Evolutionary conservation across 2,329 filamentous ascomycete species (phyloP).

Genomic region (Onygena corvina): DNA sequence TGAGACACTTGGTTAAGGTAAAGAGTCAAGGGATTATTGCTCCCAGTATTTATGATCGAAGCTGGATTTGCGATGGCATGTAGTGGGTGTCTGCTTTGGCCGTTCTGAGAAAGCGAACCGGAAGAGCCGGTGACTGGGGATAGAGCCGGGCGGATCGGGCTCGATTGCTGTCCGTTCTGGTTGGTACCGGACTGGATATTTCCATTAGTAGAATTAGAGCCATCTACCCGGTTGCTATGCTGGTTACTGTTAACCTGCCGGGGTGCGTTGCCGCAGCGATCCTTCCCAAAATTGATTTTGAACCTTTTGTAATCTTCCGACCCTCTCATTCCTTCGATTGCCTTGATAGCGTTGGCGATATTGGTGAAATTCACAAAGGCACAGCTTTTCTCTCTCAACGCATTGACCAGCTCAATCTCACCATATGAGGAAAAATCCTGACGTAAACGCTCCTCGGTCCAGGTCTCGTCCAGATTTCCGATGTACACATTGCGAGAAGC

Average conservation of each 20-base stretch:
- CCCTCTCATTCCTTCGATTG: constrained; percentile 87
- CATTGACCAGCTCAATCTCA: constrained; percentile 95
- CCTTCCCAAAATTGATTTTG: constrained; percentile 99
- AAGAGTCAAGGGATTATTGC: constrained; percentile 82
- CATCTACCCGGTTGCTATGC: constrained; percentile 52
- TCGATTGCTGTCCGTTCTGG: constrained; percentile 46
- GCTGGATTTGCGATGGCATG: constrained; percentile 50
- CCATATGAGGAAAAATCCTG: constrained; percentile 97
- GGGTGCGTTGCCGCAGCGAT: constrained; percentile 91
- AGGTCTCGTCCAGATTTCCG: constrained; percentile 91
- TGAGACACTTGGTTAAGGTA: constrained; percentile 68
- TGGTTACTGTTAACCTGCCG: constrained; percentile 63
- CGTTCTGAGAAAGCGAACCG: constrained; percentile 38
- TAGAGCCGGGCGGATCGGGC: constrained; percentile 45
- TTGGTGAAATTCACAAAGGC: constrained; percentile 99
- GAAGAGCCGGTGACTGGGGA: constrained; percentile 45
- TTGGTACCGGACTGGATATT: constrained; percentile 41
- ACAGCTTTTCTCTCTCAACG: constrained; percentile 94
- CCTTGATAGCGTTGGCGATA: constrained; percentile 98
- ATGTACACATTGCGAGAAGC: constrained; percentile 98
- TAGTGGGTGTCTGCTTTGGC: constrained; percentile 45
- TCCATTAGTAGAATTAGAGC: constrained; percentile 47
- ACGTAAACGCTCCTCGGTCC: constrained; percentile 88
- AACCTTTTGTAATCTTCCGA: constrained; percentile 96
- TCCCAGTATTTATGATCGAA: constrained; percentile 63